These are phyloP conservation scores for Orbilia blumenaviensis DNA, from an alignment of 2,329 filamentous ascomycete species.

Conservation along the genomic window DNA sequence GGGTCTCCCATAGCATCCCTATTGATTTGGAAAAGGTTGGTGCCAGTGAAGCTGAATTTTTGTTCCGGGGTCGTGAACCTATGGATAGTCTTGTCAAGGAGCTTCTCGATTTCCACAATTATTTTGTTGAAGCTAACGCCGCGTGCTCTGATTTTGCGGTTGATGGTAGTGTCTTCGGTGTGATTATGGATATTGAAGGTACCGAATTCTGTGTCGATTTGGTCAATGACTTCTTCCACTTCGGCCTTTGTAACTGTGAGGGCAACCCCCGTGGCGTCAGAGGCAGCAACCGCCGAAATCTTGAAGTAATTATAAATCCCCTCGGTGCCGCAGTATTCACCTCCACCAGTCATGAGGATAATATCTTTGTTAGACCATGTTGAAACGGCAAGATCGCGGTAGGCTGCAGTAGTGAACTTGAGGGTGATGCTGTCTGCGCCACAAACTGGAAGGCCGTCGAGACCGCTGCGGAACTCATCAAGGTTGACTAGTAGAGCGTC, in stretches of 20 bases:
- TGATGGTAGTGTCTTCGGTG: neutral
- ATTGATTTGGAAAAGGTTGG: constrained; percentile 38
- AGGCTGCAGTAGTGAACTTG: neutral
- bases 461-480: constrained; percentile 18
- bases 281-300: neutral
- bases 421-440: neutral
- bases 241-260: neutral
- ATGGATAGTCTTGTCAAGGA: neutral
- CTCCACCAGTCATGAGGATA: constrained; percentile 20
- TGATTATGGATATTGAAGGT: constrained; percentile 32
- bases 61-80: constrained; percentile 3
- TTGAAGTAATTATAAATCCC: constrained; percentile 24
- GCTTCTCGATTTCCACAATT: constrained; percentile 11
- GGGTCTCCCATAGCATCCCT: too few relatives aligned
- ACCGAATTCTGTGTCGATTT: constrained; percentile 8
- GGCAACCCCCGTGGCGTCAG: neutral
- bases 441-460: constrained; percentile 28
- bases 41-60: neutral
- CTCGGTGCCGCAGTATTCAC: constrained; percentile 30
- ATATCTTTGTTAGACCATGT: constrained; percentile 1
- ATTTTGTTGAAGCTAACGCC: too few relatives aligned
- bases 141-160: neutral
- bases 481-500: constrained; percentile 20
- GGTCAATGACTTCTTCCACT: neutral
- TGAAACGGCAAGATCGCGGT: constrained; percentile 4